A percentile compares a stretch with the other conserved stretches of the same genome.
Evolutionary conservation across 2,329 filamentous ascomycete species (phyloP).

Genomic region (Fusarium sp.): DNA sequence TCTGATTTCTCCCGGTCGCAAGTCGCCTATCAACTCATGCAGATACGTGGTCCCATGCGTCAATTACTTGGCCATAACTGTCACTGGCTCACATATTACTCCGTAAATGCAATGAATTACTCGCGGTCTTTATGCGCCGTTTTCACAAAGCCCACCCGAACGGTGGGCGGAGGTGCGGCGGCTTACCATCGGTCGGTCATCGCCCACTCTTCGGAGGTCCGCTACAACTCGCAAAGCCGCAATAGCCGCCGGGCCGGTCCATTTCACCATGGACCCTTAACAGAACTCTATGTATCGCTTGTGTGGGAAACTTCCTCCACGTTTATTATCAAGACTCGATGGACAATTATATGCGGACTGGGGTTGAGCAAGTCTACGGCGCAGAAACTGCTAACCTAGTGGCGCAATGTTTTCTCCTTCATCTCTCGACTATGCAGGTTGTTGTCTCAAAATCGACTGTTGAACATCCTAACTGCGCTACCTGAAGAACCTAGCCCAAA

Average conservation of each 20-base stretch:
- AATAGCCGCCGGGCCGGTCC: slow-evolving; percentile 48
- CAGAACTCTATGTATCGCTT: slow-evolving; percentile 21
- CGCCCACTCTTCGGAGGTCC: slow-evolving; percentile 31
- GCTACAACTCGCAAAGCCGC: slow-evolving; percentile 39
- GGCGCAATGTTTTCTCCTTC: slow-evolving; percentile 15
- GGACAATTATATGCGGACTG: background rate
- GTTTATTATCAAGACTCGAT: background rate
- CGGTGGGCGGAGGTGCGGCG: slow-evolving; percentile 21
- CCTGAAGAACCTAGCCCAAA: slow-evolving; percentile 31
- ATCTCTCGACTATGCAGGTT: slow-evolving; percentile 10
- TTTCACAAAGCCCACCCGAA: slow-evolving; percentile 24
- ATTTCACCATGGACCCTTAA: slow-evolving; percentile 27
- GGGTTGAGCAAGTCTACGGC: slow-evolving; percentile 13
- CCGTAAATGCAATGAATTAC: background rate
- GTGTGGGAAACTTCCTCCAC: background rate
- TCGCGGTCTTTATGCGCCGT: slow-evolving; percentile 19
- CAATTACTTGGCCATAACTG: background rate
- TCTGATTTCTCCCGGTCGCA: background rate
- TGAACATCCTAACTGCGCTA: slow-evolving; percentile 26
- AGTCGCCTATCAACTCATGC: background rate
- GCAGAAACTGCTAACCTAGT: slow-evolving; percentile 10
- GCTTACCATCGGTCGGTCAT: slow-evolving; percentile 41
- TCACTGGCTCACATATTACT: background rate
- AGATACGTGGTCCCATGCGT: background rate
- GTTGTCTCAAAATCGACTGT: slow-evolving; percentile 33